Evolutionary conservation across 2,329 filamentous ascomycete genomes (phyloP), one percentile per base, ranked within the genome.

Genomic region (Cyphellophora europaea): DNA sequence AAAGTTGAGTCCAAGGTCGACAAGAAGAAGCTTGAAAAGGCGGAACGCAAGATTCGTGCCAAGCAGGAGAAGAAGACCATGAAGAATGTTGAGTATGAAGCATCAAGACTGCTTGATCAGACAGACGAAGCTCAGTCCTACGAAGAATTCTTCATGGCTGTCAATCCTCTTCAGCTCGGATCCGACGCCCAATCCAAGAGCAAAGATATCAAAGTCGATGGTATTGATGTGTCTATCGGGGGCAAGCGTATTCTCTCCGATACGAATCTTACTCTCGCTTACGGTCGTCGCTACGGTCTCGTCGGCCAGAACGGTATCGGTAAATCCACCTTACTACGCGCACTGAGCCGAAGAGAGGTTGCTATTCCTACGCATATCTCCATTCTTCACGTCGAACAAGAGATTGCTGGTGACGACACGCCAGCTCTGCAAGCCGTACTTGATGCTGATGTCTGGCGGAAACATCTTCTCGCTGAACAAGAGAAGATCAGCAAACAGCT

Each of bases 271-370:
- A 95, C 87, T 2, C 70, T 98, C 45, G 81, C 91, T 1, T 95
- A 93, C 58, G 87, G 89, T 35, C 80, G 88, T 55, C 79, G 91
- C 47, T 98, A 98, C 62, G 91, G 91, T 77, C 69, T 98, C 46
- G 91, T 98, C 49, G 91, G 91, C 72, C 84, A 96, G 71, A 98
- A 98, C 74, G 91, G 91, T 86, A 89, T 98, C 46, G 91, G 84
- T 72, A 89, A 91, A 73, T 86, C 86, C 56, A 98, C 91, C n/a
- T 68, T 98, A 45, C 72, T 98, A 43, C 76, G 91, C 49, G 91
- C 91, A 11, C 69, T 98, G 47, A 93, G 88, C 53, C 79, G 86
- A 53, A 78, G 91, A 81, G 91, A 98, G 56, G 74, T 98, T 40
- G 75, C 88, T 4, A 91, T 98, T 62, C 91, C 91, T 8, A 93